Evolutionary conservation across 768 basidiomycete species (phyloP).

Genomic region (Suillus weaverae): DNA sequence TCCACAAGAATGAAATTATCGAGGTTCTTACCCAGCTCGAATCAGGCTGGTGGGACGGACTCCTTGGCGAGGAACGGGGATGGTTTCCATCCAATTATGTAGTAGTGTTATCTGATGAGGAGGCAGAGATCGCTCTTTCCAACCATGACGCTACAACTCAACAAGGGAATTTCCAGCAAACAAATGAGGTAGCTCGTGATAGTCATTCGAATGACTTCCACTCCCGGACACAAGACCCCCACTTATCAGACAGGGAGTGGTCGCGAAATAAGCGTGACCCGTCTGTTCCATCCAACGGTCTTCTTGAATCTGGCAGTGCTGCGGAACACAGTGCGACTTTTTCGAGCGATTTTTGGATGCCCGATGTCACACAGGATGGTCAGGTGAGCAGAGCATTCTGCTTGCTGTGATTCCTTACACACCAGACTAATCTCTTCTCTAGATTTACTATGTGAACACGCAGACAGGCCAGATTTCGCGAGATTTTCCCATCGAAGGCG

Average conservation of each 20-base stretch:
- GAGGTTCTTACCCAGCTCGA: slow-evolving; percentile 90
- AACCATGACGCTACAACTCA: slow-evolving; percentile 18
- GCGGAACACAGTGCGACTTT: slow-evolving; percentile 32
- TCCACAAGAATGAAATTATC: slow-evolving; percentile 84
- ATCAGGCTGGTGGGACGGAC: slow-evolving; percentile 98
- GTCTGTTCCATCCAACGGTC: slow-evolving; percentile 38
- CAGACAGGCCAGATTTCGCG: slow-evolving; percentile 79
- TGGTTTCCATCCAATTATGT: slow-evolving; percentile 99
- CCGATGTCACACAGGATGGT: slow-evolving; percentile 76
- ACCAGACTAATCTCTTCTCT: neutral
- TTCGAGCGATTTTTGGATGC: slow-evolving; percentile 88
- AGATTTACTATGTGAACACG: slow-evolving; percentile 97
- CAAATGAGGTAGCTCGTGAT: slow-evolving; percentile 14
- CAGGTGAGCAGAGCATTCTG: slow-evolving; percentile 57
- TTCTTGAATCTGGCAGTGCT: slow-evolving; percentile 32
- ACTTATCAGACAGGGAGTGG: slow-evolving; percentile 51
- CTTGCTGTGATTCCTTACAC: neutral
- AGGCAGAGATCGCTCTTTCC: slow-evolving; percentile 67
- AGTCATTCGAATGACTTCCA: slow-evolving; percentile 15
- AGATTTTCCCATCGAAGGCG: slow-evolving; percentile 78
- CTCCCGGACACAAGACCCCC: slow-evolving; percentile 24
- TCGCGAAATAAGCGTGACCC: slow-evolving; percentile 14
- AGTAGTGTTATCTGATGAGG: slow-evolving; percentile 70
- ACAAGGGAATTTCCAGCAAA: slow-evolving; percentile 16
- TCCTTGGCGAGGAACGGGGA: slow-evolving; percentile 85